phyloP scores from a whole-genome alignment of 1,139 yeast species.

The Ogataea hybrid region DNA sequence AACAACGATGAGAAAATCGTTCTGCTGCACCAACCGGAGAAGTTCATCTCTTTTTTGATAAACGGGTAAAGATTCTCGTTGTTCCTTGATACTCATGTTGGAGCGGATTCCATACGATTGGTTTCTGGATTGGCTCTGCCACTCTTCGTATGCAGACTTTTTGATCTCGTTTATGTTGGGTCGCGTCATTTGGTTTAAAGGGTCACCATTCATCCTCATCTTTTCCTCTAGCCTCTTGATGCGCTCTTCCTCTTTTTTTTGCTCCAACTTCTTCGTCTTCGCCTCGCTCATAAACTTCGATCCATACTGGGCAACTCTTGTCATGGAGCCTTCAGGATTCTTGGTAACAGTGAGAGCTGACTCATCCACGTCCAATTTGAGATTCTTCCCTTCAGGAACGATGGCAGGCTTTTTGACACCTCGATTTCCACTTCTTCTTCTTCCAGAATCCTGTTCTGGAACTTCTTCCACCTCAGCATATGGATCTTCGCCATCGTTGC shows the following conservation, averaged over 20 bases:
- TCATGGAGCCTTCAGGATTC: conserved; percentile 78
- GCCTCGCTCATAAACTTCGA: conserved; percentile 66
- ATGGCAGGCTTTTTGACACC: conserved; percentile 65
- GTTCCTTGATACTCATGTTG: conserved; percentile 54
- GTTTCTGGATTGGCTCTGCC: conserved; percentile 48
- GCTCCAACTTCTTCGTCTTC: conserved; percentile 55
- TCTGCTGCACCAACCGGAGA: conserved; percentile 52
- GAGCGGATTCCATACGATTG: conserved; percentile 57
- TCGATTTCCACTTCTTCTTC: conserved; percentile 61
- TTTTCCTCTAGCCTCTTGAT: conserved; percentile 31
- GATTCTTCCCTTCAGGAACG: conserved; percentile 60
- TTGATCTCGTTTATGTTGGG: conserved; percentile 28
- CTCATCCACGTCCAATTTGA: conserved; percentile 41
- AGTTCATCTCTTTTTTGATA: conserved; percentile 58
- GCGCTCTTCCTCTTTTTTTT: conserved; percentile 47
- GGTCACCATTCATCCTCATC: conserved; percentile 41
- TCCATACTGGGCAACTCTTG: conserved; percentile 75
- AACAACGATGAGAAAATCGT: conserved; percentile 82
- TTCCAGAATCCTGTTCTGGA: conserved; percentile 35
- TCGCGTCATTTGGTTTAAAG: conserved; percentile 33
- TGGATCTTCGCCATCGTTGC: conserved; percentile 40
- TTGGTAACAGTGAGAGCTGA: conserved; percentile 58
- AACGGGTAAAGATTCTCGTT: conserved; percentile 72
- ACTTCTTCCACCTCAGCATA: conserved; percentile 34
- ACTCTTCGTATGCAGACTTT: conserved; percentile 35